Percentiles rank a stretch among this genome's conserved stretches.
Evolutionary conservation across 1,139 yeast genomes (phyloP).

Genomic region (Candida glucosophila): DNA sequence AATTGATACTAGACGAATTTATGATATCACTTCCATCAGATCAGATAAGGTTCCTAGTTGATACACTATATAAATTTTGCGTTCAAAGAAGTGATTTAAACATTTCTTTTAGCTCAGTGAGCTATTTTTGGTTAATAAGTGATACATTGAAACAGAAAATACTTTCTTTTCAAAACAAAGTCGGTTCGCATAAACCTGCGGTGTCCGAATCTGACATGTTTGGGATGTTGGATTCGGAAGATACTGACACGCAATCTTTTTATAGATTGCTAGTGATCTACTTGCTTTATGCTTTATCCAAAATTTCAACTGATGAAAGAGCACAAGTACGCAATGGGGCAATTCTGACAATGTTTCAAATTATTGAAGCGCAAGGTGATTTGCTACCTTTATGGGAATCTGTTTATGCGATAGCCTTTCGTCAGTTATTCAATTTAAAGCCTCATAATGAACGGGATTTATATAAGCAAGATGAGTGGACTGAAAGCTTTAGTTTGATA

Average conservation of each 20-base stretch:
- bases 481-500: slow-evolving; percentile 49
- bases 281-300: slow-evolving; percentile 51
- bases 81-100: slow-evolving; percentile 66
- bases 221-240: slow-evolving; percentile 4
- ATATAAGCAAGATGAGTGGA: slow-evolving; percentile 31
- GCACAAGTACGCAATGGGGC: slow-evolving; percentile 86
- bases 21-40: slow-evolving; percentile 57
- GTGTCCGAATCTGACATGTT: slow-evolving; percentile 7
- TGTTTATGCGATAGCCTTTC: slow-evolving; percentile 44
- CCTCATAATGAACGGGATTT: slow-evolving; percentile 7
- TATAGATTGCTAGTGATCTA: slow-evolving; percentile 51
- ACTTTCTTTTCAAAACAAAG: slow-evolving; percentile 8
- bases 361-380: slow-evolving; percentile 70
- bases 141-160: slow-evolving; percentile 49
- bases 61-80: slow-evolving; percentile 65
- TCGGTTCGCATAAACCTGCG: slow-evolving; percentile 3
- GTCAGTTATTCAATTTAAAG: slow-evolving; percentile 13
- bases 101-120: slow-evolving; percentile 81
- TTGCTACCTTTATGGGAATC: slow-evolving; percentile 47
- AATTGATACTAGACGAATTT: slow-evolving; percentile 78
- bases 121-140: slow-evolving; percentile 86
- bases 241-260: slow-evolving; percentile 13
- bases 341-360: slow-evolving; percentile 77
- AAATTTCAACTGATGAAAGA: slow-evolving; percentile 54
- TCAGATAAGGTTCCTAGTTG: slow-evolving; percentile 57